Base-by-base conservation (phyloP, 257 asterid species). In the Parsonsia alboflavescens region DNA sequence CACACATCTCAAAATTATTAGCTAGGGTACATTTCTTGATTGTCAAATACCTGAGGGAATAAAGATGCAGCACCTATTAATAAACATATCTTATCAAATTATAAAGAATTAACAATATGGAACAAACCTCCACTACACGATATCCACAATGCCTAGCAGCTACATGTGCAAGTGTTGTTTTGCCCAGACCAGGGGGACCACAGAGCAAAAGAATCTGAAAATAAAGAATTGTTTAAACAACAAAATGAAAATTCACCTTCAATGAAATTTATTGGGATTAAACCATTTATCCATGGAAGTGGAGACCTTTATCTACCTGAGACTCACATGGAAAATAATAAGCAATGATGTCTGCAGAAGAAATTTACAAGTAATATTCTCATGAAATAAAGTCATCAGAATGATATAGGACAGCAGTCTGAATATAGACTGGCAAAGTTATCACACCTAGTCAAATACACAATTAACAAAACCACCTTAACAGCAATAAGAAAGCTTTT, bases 121-220 rank as follows among this genome's bases (percentile, higher is more conserved):
- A 42, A 24, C 76, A 48, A n/a, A 94, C 99, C 99, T 95, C 99
- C 74, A 92, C 94, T 59, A 90, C 98, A 75, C 95, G 96, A 81
- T 95, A 95, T 45, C 99, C 99, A 83, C 99, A 95, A 80, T 95
- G 99, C 81, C 80, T 84, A 71, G 99, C 99, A 68, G 98, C 98
- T 71, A 95, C 95, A 87, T 95, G 99, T 69, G 99, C 99, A 83
- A 95, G 96, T 3, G 99, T 95, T 64, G 99, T 95, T 88, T 95
- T 95, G 80, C 99, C 99, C 79, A 95, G 94, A 73, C 99, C 99
- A 52, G 99, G 99, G 79, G 99, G 89, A 5, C 99, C 99, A 76
- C 98, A 95, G 76, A 95, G 97, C 87, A 95, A 85, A 75, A 95
- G 90, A 84, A 95, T 82, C 99, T 94, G 96, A 71, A 69, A 77